Percentiles rank a stretch among this genome's conserved stretches.
phyloP scores from a whole-genome alignment of 2,329 filamentous ascomycete genomes.

The Aspergillus thermomutatus region DNA sequence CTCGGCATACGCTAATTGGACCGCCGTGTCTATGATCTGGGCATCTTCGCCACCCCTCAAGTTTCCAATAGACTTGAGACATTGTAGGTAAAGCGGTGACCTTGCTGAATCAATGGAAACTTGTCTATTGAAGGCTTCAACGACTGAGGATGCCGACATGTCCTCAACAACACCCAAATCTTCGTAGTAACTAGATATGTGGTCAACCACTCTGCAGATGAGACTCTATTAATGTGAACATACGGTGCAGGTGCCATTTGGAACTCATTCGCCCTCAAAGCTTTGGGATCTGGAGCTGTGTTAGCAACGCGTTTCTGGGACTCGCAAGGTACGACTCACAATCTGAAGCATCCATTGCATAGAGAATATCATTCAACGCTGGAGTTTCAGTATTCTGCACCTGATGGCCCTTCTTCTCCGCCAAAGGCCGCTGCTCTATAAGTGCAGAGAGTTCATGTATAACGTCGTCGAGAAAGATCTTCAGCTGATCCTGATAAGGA shows the following conservation, averaged over 20 bases:
- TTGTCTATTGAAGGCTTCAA: conserved; percentile 63
- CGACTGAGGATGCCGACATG: conserved; percentile 60
- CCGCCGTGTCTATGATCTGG: conserved; percentile 56
- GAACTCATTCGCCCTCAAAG: conserved; percentile 27
- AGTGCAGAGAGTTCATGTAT: conserved; percentile 55
- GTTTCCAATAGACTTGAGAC: conserved; percentile 57
- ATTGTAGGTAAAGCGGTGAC: conserved; percentile 62
- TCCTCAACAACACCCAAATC: conserved; percentile 61
- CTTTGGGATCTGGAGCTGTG: conserved; percentile 24
- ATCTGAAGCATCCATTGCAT: conserved; percentile 30
- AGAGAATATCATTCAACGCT: conserved; percentile 40
- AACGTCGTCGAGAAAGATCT: conserved; percentile 58
- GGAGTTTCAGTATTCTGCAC: conserved; percentile 30
- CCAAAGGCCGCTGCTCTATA: conserved; percentile 43
- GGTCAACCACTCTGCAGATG: conserved; percentile 3
- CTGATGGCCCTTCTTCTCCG: conserved; percentile 35
- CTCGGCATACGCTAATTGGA: conserved; percentile 56
- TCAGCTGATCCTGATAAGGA: conserved; percentile 40
- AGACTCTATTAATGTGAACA: conserved; percentile 10
- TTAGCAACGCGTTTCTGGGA: conserved; percentile 10
- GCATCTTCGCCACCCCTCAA: conserved; percentile 49
- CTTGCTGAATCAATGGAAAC: conserved; percentile 52
- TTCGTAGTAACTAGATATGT: conserved; percentile 50
- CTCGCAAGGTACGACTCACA: conserved; percentile 25
- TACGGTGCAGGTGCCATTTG: conserved; percentile 32